Percentiles rank a stretch among this genome's conserved stretches.
phyloP scores from a whole-genome alignment of 352 stramenopile genomes.

The Phytophthora fragariaefolia region DNA sequence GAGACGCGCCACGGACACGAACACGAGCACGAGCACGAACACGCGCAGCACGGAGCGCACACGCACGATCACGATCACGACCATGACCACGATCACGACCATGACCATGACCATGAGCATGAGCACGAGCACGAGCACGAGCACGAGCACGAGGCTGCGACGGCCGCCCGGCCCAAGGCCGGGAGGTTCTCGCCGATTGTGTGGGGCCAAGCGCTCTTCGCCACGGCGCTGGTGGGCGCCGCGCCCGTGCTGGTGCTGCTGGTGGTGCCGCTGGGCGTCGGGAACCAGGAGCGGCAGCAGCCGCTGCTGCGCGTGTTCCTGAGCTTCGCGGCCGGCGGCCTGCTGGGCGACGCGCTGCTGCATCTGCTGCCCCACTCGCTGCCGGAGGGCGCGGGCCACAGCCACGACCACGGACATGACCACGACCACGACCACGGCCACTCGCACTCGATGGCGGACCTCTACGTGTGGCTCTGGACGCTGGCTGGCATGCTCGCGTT shows the following conservation, averaged over 20 bases:
- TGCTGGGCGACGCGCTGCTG: slow-evolving; percentile 91
- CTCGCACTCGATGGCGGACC: slow-evolving; percentile 64
- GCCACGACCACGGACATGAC: slow-evolving; percentile 43
- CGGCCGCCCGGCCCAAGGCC: slow-evolving; percentile 4
- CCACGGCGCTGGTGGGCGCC: slow-evolving; percentile 74
- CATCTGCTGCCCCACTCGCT: slow-evolving; percentile 92
- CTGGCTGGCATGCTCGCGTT: slow-evolving; percentile 79
- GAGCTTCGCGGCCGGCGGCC: slow-evolving; percentile 86
- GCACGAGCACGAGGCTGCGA: slow-evolving; percentile 20
- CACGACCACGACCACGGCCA: slow-evolving; percentile 61
- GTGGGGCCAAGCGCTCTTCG: slow-evolving; percentile 72
- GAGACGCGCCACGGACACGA: slow-evolving; percentile 15
- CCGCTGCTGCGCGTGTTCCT: slow-evolving; percentile 84
- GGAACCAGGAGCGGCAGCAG: slow-evolving; percentile 66
- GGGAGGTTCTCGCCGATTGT: slow-evolving; percentile 55
- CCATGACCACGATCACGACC: slow-evolving; percentile 35
- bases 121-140: slow-evolving; percentile 27
- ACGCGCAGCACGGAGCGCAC: slow-evolving; percentile 31
- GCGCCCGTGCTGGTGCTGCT: slow-evolving; percentile 75
- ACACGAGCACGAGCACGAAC: not conserved
- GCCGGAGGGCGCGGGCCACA: slow-evolving; percentile 31
- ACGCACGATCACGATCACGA: slow-evolving; percentile 30
- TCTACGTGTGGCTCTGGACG: slow-evolving; percentile 79
- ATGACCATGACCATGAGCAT: slow-evolving; percentile 34
- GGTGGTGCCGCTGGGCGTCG: slow-evolving; percentile 69